phyloP scores from a whole-genome alignment of 805 yeast genomes.

The Saccharomyces mikatae region DNA sequence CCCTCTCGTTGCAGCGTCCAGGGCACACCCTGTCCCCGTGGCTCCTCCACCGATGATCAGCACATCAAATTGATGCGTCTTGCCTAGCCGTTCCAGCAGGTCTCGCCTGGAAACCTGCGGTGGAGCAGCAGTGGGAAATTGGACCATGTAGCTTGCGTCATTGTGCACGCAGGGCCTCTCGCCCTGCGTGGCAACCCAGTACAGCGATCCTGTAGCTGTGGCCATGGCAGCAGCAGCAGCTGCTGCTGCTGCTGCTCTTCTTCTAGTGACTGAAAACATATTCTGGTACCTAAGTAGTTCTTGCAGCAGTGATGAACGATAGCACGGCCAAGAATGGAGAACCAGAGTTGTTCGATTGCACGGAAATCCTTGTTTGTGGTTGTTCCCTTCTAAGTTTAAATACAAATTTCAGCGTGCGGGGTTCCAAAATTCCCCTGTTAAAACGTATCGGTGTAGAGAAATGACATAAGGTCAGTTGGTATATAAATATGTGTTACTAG shows the following conservation, averaged over 20 bases:
- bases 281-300: neutral
- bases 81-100: slow-evolving; percentile 40
- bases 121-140: slow-evolving; percentile 10
- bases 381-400: neutral
- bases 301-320: neutral
- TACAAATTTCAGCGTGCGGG: neutral
- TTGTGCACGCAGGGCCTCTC: neutral
- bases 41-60: slow-evolving; percentile 94
- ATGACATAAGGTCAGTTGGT: neutral
- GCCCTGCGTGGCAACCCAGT: neutral
- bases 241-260: slow-evolving; percentile 1
- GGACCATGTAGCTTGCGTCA: neutral
- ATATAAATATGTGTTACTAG: neutral
- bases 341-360: neutral
- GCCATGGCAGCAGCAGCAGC: slow-evolving; percentile 11
- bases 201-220: neutral
- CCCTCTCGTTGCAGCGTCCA: slow-evolving; percentile 88
- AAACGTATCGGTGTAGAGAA: neutral
- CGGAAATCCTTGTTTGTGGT: neutral
- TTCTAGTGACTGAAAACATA: slow-evolving; percentile 1
- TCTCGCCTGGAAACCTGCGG: slow-evolving; percentile 42
- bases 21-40: slow-evolving; percentile 86
- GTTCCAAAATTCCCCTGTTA: neutral
- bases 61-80: slow-evolving; percentile 58
- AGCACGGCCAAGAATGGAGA: neutral